Evolutionary conservation across 768 basidiomycete species (phyloP).

Genomic region (Lactarius pseudohatsudake): DNA sequence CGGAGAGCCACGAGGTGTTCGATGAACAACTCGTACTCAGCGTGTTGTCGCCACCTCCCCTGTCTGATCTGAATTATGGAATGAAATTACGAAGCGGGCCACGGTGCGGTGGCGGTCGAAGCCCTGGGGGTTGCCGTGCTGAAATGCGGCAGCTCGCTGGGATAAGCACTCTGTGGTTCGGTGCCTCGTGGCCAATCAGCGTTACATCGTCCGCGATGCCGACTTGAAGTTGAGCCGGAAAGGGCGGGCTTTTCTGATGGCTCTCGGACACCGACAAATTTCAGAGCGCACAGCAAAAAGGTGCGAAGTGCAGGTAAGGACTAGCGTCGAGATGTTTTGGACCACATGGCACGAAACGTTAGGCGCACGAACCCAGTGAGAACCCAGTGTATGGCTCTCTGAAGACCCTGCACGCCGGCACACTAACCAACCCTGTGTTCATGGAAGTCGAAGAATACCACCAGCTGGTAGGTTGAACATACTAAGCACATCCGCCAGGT

Average conservation of each 20-base stretch:
- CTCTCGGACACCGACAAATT: neutral
- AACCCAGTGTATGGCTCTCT: neutral
- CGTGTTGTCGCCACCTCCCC: neutral
- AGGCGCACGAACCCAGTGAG: neutral
- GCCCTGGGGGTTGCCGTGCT: slow-evolving; percentile 1
- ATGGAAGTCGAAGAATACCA: neutral
- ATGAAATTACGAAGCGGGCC: neutral
- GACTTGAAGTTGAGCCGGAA: neutral
- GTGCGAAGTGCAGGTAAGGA: neutral
- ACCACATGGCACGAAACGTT: neutral
- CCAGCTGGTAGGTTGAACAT: neutral
- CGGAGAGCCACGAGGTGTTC: neutral
- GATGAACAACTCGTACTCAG: neutral
- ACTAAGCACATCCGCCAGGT: neutral
- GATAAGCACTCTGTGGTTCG: slow-evolving; percentile 4
- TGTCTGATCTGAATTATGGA: neutral
- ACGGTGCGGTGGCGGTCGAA: neutral
- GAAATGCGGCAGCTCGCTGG: slow-evolving; percentile 8
- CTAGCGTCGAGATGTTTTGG: neutral
- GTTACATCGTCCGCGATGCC: neutral
- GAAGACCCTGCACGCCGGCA: neutral
- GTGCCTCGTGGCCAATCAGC: slow-evolving; percentile 11
- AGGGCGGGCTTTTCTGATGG: neutral
- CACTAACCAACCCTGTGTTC: neutral
- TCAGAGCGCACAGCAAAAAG: neutral